phyloP scores from a whole-genome alignment of 2,329 filamentous ascomycete genomes.

The Epichloe sp. region DNA sequence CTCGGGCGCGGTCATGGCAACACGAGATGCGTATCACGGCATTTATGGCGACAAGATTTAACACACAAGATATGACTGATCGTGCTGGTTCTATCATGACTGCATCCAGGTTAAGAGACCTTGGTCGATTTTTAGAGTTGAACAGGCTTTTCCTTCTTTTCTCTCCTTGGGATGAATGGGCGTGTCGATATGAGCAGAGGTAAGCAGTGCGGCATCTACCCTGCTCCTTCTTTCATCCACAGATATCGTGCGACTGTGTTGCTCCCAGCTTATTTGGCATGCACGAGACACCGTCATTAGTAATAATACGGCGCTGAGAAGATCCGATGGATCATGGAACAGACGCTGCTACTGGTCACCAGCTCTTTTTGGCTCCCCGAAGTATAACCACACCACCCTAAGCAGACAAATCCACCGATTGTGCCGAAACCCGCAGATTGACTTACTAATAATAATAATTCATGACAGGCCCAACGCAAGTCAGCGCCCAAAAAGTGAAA shows the following conservation, averaged over 20 bases:
- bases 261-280: background rate
- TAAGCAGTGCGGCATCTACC: background rate
- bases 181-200: too few species aligned
- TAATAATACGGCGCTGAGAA: background rate
- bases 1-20: background rate
- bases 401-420: too few species aligned
- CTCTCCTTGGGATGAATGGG: background rate
- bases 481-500: too few species aligned
- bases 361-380: too few species aligned
- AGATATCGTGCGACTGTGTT: background rate
- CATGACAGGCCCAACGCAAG: too few species aligned
- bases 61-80: background rate
- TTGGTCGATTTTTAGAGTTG: background rate
- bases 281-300: background rate
- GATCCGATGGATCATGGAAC: background rate
- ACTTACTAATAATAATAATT: too few species aligned
- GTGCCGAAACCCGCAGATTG: too few species aligned
- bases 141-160: background rate
- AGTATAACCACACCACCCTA: too few species aligned
- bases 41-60: background rate
- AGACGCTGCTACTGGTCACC: background rate
- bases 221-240: too few species aligned
- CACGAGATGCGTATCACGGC: slow-evolving; percentile 1
- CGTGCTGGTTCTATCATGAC: background rate
- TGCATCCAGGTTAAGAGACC: background rate